Percentiles rank a stretch among this genome's conserved stretches.
Conservation (phyloP, 2,329 filamentous ascomycete genomes). For the Aspergillus hortae region DNA sequence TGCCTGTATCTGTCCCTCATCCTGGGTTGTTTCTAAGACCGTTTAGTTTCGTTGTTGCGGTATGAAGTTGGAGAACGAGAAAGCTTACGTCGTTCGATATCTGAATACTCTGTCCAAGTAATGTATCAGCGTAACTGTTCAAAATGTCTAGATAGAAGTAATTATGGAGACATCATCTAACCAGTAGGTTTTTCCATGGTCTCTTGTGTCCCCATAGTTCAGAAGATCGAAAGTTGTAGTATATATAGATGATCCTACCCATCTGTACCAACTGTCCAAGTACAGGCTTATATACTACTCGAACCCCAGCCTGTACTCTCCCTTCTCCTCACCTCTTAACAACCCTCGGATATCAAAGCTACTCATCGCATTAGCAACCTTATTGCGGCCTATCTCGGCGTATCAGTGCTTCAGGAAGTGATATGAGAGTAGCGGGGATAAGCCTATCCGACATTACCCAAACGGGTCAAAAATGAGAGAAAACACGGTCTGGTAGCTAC, state of each 20-base stretch:
- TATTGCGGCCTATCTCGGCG: not conserved
- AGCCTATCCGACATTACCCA: not conserved
- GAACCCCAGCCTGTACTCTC: no score
- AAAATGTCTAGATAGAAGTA: not conserved
- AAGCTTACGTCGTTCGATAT: not conserved
- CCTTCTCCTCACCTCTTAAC: not conserved
- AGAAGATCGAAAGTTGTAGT: not conserved
- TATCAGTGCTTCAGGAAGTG: not conserved
- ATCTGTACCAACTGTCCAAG: no score
- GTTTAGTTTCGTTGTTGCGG: not conserved
- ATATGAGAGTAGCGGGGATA: not conserved
- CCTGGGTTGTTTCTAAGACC: not conserved
- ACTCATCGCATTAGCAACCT: not conserved
- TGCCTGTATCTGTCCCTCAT: not conserved
- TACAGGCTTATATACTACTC: no score
- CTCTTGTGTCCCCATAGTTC: not conserved
- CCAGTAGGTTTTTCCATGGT: not conserved
- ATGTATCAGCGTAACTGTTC: not conserved
- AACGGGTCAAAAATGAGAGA: constrained; percentile 1
- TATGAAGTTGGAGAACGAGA: not conserved
- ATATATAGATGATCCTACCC: no score
- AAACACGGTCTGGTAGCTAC: not conserved
- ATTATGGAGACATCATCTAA: not conserved
- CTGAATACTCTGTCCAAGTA: not conserved
- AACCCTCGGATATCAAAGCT: not conserved